A percentile compares a stretch with the other conserved stretches of the same genome.
phyloP scores from a whole-genome alignment of 2,329 filamentous ascomycete species.

The Orbilia blumenaviensis region DNA sequence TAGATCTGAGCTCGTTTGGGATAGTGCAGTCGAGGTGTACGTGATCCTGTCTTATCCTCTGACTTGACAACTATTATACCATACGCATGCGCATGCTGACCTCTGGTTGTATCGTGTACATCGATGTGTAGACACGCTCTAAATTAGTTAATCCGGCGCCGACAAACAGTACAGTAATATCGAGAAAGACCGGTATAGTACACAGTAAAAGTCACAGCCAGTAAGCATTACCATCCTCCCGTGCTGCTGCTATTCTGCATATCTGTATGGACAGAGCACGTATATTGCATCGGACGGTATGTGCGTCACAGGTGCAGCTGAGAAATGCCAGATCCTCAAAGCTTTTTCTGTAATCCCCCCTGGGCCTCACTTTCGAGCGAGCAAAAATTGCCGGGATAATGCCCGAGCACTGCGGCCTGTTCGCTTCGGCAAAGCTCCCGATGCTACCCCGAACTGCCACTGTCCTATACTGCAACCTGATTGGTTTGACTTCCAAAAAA shows the following conservation, averaged over 20 bases:
- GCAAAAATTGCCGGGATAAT: neutral
- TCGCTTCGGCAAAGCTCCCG: conserved; percentile 51
- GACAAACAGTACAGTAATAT: too few species aligned
- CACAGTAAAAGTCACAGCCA: neutral
- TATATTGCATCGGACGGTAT: too few species aligned
- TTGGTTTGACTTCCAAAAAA: too few species aligned
- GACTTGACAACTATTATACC: too few species aligned
- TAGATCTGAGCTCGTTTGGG: conserved; percentile 40
- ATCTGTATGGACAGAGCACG: too few species aligned
- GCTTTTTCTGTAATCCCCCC: too few species aligned
- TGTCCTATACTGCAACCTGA: neutral
- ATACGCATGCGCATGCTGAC: too few species aligned
- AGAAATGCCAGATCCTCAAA: too few species aligned
- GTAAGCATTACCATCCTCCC: neutral
- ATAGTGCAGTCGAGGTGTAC: conserved; percentile 42
- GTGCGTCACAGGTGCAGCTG: neutral
- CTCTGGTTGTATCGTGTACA: too few species aligned
- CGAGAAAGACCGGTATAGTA: neutral
- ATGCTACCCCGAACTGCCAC: conserved; percentile 41
- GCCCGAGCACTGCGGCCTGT: conserved; percentile 47
- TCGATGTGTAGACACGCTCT: too few species aligned
- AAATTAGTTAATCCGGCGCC: too few species aligned
- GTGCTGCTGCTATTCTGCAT: too few species aligned
- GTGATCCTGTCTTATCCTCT: neutral
- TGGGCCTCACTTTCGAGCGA: neutral